Conservation (phyloP, 805 yeast genomes). For the Metschnikowia aberdeeniae region DNA sequence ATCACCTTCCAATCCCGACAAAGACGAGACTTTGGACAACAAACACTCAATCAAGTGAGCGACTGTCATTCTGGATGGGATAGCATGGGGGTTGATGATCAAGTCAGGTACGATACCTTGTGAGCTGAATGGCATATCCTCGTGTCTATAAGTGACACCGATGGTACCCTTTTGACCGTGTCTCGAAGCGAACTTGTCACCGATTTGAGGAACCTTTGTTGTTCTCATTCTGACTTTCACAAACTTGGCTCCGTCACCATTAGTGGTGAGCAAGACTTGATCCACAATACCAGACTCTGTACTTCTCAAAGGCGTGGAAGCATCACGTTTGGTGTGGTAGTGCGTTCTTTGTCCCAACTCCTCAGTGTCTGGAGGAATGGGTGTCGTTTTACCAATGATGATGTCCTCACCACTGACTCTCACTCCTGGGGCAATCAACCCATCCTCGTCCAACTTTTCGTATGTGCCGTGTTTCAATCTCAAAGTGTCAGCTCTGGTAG, state of each 20-base stretch:
- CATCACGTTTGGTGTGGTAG: slow-evolving; percentile 97
- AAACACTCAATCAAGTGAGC: slow-evolving; percentile 99
- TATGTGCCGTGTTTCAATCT: slow-evolving; percentile 97
- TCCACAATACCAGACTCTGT: slow-evolving; percentile 98
- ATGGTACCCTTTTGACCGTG: slow-evolving; percentile 99
- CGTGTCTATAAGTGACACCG: slow-evolving; percentile 97
- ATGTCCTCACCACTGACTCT: slow-evolving; percentile 99
- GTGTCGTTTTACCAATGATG: slow-evolving; percentile 97
- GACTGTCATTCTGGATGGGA: slow-evolving; percentile 99
- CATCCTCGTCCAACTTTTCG: slow-evolving; percentile 97
- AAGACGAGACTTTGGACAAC: slow-evolving; percentile 88
- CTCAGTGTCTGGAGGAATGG: slow-evolving; percentile 98
- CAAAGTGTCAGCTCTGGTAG: slow-evolving; percentile 88
- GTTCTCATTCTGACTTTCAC: slow-evolving; percentile 99
- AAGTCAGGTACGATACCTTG: slow-evolving; percentile 97
- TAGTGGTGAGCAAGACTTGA: slow-evolving; percentile 93
- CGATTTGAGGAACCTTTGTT: slow-evolving; percentile 97
- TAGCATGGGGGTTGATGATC: slow-evolving; percentile 97
- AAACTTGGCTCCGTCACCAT: slow-evolving; percentile 96
- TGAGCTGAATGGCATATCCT: slow-evolving; percentile 96
- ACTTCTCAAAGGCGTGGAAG: slow-evolving; percentile 93
- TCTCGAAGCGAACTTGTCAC: slow-evolving; percentile 98
- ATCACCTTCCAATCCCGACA: slow-evolving; percentile 97
- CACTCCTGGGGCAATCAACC: slow-evolving; percentile 95
- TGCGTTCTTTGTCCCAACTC: slow-evolving; percentile 98